phyloP scores from a whole-genome alignment of 768 basidiomycete genomes.

The Lyophyllum shimeji region DNA sequence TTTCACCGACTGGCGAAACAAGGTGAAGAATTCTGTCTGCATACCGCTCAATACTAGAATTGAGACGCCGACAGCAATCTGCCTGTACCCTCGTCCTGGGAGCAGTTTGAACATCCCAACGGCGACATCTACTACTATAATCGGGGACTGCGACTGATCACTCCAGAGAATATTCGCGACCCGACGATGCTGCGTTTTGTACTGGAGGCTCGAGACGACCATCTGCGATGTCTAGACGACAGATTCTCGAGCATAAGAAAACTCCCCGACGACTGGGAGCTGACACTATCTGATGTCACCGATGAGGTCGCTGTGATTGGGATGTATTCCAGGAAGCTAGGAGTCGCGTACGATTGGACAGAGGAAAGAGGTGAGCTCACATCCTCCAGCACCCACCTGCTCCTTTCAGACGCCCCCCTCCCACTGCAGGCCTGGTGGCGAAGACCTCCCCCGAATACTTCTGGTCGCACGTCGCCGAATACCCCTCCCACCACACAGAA shows the following conservation, averaged over 20 bases:
- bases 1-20: slow-evolving; percentile 9
- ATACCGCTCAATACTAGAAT: background rate
- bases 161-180: slow-evolving; percentile 38
- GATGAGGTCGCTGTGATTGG: slow-evolving; percentile 32
- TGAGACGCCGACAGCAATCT: slow-evolving; percentile 6
- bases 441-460: slow-evolving; percentile 30
- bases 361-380: slow-evolving; percentile 30
- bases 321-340: slow-evolving; percentile 35
- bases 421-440: slow-evolving; percentile 24
- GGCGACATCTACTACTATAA: slow-evolving; percentile 46
- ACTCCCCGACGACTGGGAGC: slow-evolving; percentile 39
- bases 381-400: background rate
- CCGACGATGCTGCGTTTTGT: slow-evolving; percentile 31
- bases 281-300: slow-evolving; percentile 38
- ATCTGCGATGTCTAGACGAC: slow-evolving; percentile 32
- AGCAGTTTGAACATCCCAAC: slow-evolving; percentile 39
- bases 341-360: slow-evolving; percentile 34
- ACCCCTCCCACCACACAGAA: slow-evolving; percentile 37
- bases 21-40: slow-evolving; percentile 6
- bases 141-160: slow-evolving; percentile 31
- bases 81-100: slow-evolving; percentile 29
- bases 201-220: slow-evolving; percentile 34
- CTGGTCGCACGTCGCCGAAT: slow-evolving; percentile 44
- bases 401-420: background rate
- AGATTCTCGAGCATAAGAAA: slow-evolving; percentile 23